These are phyloP conservation scores for Oxalis stricta DNA, from an alignment of 441 rosid genomes.

Conservation along the genomic window DNA sequence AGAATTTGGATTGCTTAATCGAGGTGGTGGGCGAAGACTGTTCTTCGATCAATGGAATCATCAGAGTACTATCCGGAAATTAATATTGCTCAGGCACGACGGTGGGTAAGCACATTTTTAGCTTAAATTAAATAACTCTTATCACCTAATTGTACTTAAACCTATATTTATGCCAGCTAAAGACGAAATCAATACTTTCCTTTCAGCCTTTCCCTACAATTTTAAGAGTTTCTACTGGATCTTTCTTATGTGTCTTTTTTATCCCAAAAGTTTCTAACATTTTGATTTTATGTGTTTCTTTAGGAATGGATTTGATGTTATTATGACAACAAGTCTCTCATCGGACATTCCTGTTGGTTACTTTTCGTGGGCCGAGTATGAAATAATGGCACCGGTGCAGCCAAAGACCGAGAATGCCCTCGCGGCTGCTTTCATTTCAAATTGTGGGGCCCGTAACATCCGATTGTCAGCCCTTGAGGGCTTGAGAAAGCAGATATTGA, in stretches of 20 bases:
- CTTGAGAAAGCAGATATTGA: conserved; percentile 39
- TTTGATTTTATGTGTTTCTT: conserved; percentile 8
- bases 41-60: conserved; percentile 86
- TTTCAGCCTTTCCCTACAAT: no score
- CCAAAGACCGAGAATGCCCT: conserved; percentile 72
- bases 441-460: conserved; percentile 69
- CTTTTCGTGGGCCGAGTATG: conserved; percentile 93
- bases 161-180: no score
- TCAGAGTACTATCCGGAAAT: conserved; percentile 54
- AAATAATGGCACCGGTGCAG: conserved; percentile 72
- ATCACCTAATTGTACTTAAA: no score
- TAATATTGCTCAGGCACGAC: conserved; percentile 60
- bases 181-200: no score
- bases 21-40: conserved; percentile 26
- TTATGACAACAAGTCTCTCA: conserved; percentile 92
- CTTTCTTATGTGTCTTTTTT: not conserved
- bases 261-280: conserved; percentile 1
- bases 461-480: conserved; percentile 66
- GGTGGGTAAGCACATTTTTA: conserved; percentile 96
- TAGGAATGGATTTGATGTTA: conserved; percentile 56
- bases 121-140: no score
- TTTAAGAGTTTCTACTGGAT: not conserved
- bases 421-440: conserved; percentile 91
- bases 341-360: conserved; percentile 95
- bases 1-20: conserved; percentile 31